phyloP scores from a whole-genome alignment of 345 rosid genomes.

The Corymbia maculata region DNA sequence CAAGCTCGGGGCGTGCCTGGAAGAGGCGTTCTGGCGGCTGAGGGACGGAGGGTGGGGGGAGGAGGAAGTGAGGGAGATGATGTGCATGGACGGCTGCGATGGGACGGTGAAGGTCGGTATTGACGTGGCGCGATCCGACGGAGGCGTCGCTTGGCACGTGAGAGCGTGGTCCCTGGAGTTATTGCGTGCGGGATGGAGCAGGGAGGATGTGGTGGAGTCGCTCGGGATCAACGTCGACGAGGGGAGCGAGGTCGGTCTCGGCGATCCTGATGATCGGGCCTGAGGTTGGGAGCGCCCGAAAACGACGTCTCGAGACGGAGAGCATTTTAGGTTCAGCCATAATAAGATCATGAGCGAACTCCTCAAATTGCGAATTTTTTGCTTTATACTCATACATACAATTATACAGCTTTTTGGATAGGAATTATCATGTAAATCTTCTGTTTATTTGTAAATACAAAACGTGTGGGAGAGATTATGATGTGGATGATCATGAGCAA shows the following conservation, averaged over 20 bases:
- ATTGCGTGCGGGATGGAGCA: conserved; percentile 52
- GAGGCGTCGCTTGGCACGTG: conserved; percentile 10
- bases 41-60: conserved; percentile 79
- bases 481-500: not conserved
- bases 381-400: not conserved
- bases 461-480: not conserved
- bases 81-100: conserved; percentile 38
- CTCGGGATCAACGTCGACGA: conserved; percentile 19
- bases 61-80: conserved; percentile 73
- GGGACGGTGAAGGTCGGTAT: not conserved
- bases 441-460: not conserved
- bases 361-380: not conserved
- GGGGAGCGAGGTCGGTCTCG: not conserved
- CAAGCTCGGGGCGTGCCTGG: conserved; percentile 36
- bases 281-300: not conserved
- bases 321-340: not conserved
- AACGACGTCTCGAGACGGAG: not conserved
- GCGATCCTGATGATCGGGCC: not conserved
- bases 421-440: not conserved
- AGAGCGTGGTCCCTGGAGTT: conserved; percentile 10
- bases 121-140: not conserved
- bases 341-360: not conserved
- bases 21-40: conserved; percentile 58
- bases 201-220: conserved; percentile 50
- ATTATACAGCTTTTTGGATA: not conserved